Base-by-base conservation (phyloP, 257 asterid genomes). In the Schizonepeta tenuifolia region DNA sequence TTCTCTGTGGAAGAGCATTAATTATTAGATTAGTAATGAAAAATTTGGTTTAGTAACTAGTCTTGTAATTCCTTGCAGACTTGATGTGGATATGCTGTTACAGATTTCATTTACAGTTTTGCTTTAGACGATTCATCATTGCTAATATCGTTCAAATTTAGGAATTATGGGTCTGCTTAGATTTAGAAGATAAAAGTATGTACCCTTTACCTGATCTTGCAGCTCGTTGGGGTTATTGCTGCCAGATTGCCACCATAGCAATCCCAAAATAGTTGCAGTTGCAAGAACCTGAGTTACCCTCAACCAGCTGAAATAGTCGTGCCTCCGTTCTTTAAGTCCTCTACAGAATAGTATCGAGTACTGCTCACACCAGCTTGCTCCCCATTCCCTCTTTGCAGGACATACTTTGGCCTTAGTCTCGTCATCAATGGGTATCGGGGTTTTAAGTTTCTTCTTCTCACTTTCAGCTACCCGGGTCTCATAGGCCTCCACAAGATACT, bases 161-260 rank as follows among this genome's bases (percentile, higher is more conserved):
- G 22, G 70, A 31, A 26, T 56, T 56, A 54, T 55, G 22, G 54
- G 63, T 71, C 68, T 54, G 36, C 21, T 47, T 36, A 26, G 71
- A 71, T 58, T 68, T 14, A 21, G 12, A 28, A 75, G 20, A 33
- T 21, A 55, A 43, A 10, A 73, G 46, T 46, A 58, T 69, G 36
- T 46, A 31, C 47, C 18, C 15, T 38, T 38, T 78, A 91, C 98
- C 97, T 94, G 99, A 64, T 92, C 96, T 79, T 86, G 96, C 47
- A 92, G 79, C 55, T 87, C 85, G 12, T 80, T 65, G 1, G 97
- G 88, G 49, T 81, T 78, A 62, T 79, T 62, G 51, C 86, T 79
- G 17, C 92, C 95, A 11, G 99, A 87, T 62, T 90, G 90, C 99
- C 99, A 95, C 99, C 99, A 95, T 1, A 95, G 82, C 78, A 95